Evolutionary conservation across 805 yeast genomes (phyloP).

Genomic region (Diddensiella transvaalensis): DNA sequence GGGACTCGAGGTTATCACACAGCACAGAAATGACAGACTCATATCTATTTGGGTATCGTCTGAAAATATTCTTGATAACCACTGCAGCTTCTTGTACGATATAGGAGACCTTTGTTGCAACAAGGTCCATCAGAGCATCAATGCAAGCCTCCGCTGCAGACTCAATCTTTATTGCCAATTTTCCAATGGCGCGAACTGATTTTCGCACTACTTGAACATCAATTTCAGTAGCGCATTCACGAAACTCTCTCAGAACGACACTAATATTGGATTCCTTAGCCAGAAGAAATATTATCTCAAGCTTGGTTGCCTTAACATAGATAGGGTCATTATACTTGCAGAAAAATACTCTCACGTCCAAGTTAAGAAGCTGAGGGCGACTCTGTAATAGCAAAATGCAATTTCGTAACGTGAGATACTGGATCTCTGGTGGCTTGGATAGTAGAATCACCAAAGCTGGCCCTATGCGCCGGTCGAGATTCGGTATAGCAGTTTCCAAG

Average conservation of each 20-base stretch:
- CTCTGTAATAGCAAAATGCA: slow-evolving; percentile 70
- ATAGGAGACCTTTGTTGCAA: slow-evolving; percentile 63
- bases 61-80: slow-evolving; percentile 69
- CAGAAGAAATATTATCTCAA: slow-evolving; percentile 77
- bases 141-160: slow-evolving; percentile 62
- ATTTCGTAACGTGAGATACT: slow-evolving; percentile 77
- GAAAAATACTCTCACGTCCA: slow-evolving; percentile 78
- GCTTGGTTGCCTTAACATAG: slow-evolving; percentile 83
- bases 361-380: slow-evolving; percentile 52
- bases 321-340: slow-evolving; percentile 82
- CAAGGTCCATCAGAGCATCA: slow-evolving; percentile 53
- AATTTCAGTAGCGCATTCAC: slow-evolving; percentile 82
- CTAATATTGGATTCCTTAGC: slow-evolving; percentile 63
- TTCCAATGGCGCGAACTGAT: slow-evolving; percentile 86
- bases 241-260: slow-evolving; percentile 66
- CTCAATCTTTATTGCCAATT: slow-evolving; percentile 74
- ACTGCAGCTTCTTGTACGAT: slow-evolving; percentile 77
- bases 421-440: slow-evolving; percentile 76
- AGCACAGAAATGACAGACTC: slow-evolving; percentile 42
- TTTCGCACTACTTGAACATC: slow-evolving; percentile 84
- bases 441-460: slow-evolving; percentile 64
- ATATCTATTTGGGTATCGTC: slow-evolving; percentile 67
- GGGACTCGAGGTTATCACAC: slow-evolving; percentile 43
- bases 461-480: slow-evolving; percentile 56
- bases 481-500: slow-evolving; percentile 53